phyloP scores from a whole-genome alignment of 768 basidiomycete genomes.

The Hericium coralloides region DNA sequence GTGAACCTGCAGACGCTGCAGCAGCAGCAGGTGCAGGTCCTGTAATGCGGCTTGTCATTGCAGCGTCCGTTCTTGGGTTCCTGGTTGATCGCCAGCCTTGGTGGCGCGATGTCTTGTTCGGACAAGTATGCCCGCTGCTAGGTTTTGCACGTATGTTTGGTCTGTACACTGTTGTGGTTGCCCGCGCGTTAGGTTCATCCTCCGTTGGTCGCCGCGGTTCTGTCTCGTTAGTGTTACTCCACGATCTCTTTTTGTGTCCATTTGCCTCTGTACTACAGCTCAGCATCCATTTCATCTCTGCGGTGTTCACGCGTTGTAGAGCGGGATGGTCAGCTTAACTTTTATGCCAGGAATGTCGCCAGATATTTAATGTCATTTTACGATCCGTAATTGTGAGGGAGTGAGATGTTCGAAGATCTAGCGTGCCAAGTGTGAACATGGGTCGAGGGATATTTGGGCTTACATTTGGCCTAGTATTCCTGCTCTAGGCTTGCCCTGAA shows the following conservation, averaged over 20 bases:
- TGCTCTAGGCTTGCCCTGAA: too few species aligned
- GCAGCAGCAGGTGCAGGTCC: not conserved
- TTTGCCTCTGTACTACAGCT: not conserved
- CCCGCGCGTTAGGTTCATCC: not conserved
- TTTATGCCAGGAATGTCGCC: slow-evolving; percentile 1
- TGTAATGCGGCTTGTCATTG: not conserved
- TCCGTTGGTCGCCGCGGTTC: not conserved
- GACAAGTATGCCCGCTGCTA: not conserved
- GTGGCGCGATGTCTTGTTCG: too few species aligned
- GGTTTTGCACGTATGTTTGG: not conserved
- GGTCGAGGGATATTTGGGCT: too few species aligned
- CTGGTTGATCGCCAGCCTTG: too few species aligned
- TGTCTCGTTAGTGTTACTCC: not conserved
- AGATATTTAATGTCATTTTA: not conserved
- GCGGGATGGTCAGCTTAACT: not conserved
- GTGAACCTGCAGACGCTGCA: slow-evolving; percentile 22
- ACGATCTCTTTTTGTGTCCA: not conserved
- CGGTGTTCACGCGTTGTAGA: not conserved
- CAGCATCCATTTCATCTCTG: not conserved
- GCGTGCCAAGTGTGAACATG: too few species aligned
- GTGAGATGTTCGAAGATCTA: not conserved
- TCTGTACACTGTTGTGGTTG: not conserved
- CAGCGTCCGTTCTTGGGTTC: too few species aligned
- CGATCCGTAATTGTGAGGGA: not conserved
- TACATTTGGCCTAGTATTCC: too few species aligned